phyloP scores from a whole-genome alignment of 345 rosid genomes.

The Pistacia integerrima region DNA sequence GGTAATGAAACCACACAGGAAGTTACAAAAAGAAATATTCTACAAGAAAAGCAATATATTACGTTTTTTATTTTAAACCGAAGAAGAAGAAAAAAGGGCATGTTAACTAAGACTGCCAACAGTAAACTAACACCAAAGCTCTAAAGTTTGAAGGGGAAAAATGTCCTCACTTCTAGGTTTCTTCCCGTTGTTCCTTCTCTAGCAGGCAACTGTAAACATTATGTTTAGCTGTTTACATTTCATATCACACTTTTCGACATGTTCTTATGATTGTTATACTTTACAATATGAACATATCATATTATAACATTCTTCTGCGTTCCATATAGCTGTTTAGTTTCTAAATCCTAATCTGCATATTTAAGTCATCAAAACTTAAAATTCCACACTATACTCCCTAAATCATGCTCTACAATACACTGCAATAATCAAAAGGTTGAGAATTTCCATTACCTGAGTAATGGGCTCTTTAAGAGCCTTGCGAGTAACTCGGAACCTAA shows the following conservation, averaged over 20 bases:
- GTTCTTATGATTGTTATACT: background rate
- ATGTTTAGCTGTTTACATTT: background rate
- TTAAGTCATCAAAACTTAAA: too few species aligned
- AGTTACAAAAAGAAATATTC: background rate
- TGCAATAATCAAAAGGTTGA: too few species aligned
- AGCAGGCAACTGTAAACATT: background rate
- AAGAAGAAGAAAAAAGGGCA: background rate
- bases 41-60: background rate
- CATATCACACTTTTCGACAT: background rate
- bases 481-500: slow-evolving; percentile 78
- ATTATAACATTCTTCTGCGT: background rate
- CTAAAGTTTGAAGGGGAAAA: background rate
- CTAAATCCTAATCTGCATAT: too few species aligned
- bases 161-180: background rate
- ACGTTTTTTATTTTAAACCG: background rate
- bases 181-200: background rate
- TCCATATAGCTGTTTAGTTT: background rate
- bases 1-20: background rate
- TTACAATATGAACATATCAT: background rate
- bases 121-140: background rate
- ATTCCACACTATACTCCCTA: too few species aligned
- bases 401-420: too few species aligned
- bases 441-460: slow-evolving; percentile 56
- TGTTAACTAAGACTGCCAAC: background rate
- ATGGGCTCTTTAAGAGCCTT: slow-evolving; percentile 77